A percentile compares a stretch with the other conserved stretches of the same genome.
Conservation (phyloP, 2,329 filamentous ascomycete genomes). For the Zalaria obscura region DNA sequence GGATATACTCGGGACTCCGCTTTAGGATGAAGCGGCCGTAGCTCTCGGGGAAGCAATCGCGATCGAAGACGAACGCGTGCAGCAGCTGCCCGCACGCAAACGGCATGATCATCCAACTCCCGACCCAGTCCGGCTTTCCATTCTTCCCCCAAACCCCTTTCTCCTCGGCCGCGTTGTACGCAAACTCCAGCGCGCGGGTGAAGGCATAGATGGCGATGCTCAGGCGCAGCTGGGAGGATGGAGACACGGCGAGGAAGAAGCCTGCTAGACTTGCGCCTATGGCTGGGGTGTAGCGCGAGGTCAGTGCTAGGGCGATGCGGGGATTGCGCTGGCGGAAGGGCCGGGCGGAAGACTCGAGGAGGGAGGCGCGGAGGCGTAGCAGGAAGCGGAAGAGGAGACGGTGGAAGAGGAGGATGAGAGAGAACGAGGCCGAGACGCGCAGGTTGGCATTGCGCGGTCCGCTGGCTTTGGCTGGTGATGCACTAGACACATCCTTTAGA, state of each 20-base stretch:
- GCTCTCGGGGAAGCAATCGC: conserved; percentile 38
- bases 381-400: conserved; percentile 86
- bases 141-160: conserved; percentile 20
- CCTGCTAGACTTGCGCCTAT: conserved; percentile 84
- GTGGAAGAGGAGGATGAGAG: conserved; percentile 76
- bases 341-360: conserved; percentile 61
- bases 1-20: conserved; percentile 67
- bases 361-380: conserved; percentile 58
- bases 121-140: conserved; percentile 53
- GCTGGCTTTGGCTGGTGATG: background rate
- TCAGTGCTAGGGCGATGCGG: conserved; percentile 56
- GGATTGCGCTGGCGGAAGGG: conserved; percentile 78
- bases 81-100: conserved; percentile 33
- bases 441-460: conserved; percentile 38
- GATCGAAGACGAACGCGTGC: conserved; percentile 37
- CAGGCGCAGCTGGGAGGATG: conserved; percentile 53
- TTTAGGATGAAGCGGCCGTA: conserved; percentile 53
- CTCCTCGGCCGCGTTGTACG: conserved; percentile 70
- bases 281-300: conserved; percentile 71
- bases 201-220: conserved; percentile 71
- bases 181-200: conserved; percentile 71
- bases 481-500: background rate
- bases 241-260: conserved; percentile 67
- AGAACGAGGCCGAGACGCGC: conserved; percentile 68
- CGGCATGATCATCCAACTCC: conserved; percentile 37